Conservation (phyloP, 1,139 yeast genomes). For the Suhomyces guaymorum region DNA sequence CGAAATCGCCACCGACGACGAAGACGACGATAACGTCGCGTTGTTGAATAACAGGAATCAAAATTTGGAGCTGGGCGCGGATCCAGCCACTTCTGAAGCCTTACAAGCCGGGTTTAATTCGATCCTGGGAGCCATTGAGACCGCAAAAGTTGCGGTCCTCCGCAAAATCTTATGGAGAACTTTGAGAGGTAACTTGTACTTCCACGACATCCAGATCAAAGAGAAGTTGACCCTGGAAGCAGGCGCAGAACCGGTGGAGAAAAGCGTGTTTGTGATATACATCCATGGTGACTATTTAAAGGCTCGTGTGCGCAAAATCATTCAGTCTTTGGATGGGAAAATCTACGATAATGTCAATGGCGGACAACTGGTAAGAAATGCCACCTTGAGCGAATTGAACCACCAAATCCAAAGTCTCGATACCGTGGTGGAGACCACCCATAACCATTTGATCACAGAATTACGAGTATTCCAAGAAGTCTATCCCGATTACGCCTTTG, state of each 20-base stretch:
- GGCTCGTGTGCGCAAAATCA: constrained; percentile 67
- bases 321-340: constrained; percentile 82
- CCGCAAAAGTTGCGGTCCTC: constrained; percentile 46
- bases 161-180: constrained; percentile 58
- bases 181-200: constrained; percentile 53
- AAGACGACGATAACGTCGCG: constrained; percentile 37
- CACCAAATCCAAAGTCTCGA: constrained; percentile 46
- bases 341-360: constrained; percentile 67
- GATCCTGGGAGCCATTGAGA: constrained; percentile 50
- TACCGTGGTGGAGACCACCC: constrained; percentile 68
- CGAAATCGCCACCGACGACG: constrained; percentile 19
- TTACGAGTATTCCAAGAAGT: constrained; percentile 65
- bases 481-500: constrained; percentile 37
- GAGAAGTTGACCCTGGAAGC: constrained; percentile 41
- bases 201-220: constrained; percentile 49
- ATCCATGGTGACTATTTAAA: constrained; percentile 82
- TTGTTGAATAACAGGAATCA: constrained; percentile 30
- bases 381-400: constrained; percentile 62
- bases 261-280: constrained; percentile 79
- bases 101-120: constrained; percentile 56
- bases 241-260: constrained; percentile 51
- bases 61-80: constrained; percentile 31
- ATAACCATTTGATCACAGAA: constrained; percentile 70
- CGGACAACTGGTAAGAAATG: constrained; percentile 48
- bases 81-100: constrained; percentile 18